Evolutionary conservation across 2,329 filamentous ascomycete species (phyloP).

Genomic region (Cercospora zeae-maydis): DNA sequence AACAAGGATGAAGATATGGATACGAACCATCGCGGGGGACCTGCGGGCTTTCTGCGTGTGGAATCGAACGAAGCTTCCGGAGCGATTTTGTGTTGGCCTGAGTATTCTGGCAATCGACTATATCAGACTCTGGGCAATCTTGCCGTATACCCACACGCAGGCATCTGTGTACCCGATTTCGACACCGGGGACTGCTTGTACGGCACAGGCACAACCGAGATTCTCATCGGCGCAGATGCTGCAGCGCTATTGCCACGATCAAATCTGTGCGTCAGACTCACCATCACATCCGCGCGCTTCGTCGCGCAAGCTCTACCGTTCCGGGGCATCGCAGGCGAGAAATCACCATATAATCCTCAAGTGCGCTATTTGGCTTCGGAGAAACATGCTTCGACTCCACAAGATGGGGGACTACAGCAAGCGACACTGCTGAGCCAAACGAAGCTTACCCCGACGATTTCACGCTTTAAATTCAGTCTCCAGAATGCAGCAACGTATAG

Average conservation of each 20-base stretch:
- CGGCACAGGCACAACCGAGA: conserved; percentile 63
- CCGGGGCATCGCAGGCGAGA: conserved; percentile 56
- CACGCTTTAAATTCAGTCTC: conserved; percentile 60
- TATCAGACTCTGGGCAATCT: conserved; percentile 84
- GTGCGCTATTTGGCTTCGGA: conserved; percentile 64
- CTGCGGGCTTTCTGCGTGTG: conserved; percentile 69
- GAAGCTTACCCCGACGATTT: conserved; percentile 62
- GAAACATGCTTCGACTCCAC: conserved; percentile 32
- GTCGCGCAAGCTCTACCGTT: conserved; percentile 66
- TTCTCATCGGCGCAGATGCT: conserved; percentile 64
- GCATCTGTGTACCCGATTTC: conserved; percentile 71
- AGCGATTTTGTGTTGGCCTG: conserved; percentile 66
- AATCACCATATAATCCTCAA: conserved; percentile 75
- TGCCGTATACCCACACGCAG: conserved; percentile 61
- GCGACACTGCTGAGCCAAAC: conserved; percentile 60
- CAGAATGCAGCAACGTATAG: conserved; percentile 49
- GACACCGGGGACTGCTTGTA: conserved; percentile 70
- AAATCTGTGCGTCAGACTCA: conserved; percentile 69
- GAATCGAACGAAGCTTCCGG: conserved; percentile 50
- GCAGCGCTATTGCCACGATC: conserved; percentile 61
- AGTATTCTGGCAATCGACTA: conserved; percentile 78
- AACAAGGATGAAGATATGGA: conserved; percentile 67
- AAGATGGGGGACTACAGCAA: conserved; percentile 30
- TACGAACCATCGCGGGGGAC: conserved; percentile 75
- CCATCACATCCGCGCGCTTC: conserved; percentile 57